Conservation (phyloP, 2,329 filamentous ascomycete genomes). For the Boeremia lycopersici region DNA sequence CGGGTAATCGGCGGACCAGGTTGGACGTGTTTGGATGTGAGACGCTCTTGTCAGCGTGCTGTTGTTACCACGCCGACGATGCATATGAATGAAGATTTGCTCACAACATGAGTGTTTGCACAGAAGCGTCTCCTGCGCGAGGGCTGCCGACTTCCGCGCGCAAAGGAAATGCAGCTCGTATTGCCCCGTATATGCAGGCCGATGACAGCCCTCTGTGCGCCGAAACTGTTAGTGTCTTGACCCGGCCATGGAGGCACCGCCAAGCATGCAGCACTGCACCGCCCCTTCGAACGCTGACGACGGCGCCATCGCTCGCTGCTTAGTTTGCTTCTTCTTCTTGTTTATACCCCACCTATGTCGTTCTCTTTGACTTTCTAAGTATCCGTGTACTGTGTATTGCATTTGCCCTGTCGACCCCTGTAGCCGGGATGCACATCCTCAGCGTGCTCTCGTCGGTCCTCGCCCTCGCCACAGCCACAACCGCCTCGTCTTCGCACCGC, state of each 20-base stretch:
- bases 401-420: not conserved
- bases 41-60: constrained; percentile 5
- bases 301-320: constrained; percentile 20
- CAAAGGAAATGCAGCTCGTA: not conserved
- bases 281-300: constrained; percentile 28
- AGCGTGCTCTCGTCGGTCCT: constrained; percentile 13
- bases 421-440: constrained; percentile 20
- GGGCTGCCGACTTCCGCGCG: not conserved
- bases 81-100: constrained; percentile 2
- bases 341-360: constrained; percentile 36
- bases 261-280: constrained; percentile 9
- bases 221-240: constrained; percentile 17
- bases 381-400: not conserved
- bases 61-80: constrained; percentile 8
- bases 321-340: constrained; percentile 12
- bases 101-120: no score
- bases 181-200: constrained; percentile 6
- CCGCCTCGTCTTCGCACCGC: constrained; percentile 53
- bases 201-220: not conserved
- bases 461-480: constrained; percentile 33
- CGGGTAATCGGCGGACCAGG: not conserved
- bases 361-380: constrained; percentile 28
- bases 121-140: no score
- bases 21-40: constrained; percentile 6
- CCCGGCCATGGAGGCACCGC: constrained; percentile 5